Evolutionary conservation across 2,329 filamentous ascomycete species (phyloP).

Genomic region (Periconia sp.): DNA sequence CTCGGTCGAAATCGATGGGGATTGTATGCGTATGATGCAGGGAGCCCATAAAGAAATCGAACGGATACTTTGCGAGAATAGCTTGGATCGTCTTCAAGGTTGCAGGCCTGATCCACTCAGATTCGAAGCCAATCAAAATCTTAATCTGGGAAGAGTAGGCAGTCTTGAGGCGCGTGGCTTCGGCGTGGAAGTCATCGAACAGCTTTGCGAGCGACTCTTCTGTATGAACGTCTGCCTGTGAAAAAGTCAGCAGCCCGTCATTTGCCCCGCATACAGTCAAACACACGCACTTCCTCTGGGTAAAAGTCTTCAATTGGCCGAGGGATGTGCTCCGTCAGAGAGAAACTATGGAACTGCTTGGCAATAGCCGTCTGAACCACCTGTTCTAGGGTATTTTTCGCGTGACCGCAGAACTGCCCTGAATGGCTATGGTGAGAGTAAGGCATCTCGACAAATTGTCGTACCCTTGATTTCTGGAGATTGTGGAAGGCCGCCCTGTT

Average conservation of each 20-base stretch:
- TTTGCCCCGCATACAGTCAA: too few species aligned
- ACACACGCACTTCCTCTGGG: conserved; percentile 77
- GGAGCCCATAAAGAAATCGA: conserved; percentile 93
- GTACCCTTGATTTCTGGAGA: too few species aligned
- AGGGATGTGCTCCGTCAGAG: conserved; percentile 94
- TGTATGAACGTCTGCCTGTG: conserved; percentile 30
- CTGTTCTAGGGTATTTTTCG: conserved; percentile 82
- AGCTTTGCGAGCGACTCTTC: conserved; percentile 48
- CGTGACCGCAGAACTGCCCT: conserved; percentile 92
- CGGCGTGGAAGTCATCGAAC: conserved; percentile 74
- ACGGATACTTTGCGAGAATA: conserved; percentile 64
- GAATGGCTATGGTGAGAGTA: conserved; percentile 99
- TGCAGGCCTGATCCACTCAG: conserved; percentile 83
- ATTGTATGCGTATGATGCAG: conserved; percentile 87
- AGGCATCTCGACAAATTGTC: conserved; percentile 80
- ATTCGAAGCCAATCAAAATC: conserved; percentile 88
- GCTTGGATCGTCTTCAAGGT: conserved; percentile 65
- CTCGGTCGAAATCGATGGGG: conserved; percentile 85
- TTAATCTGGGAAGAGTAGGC: conserved; percentile 75
- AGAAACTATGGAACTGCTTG: conserved; percentile 81
- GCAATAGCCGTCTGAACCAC: conserved; percentile 80
- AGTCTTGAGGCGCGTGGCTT: conserved; percentile 74
- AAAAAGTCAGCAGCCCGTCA: conserved; percentile 14
- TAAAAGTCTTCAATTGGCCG: conserved; percentile 82
- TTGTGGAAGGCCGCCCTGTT: too few species aligned